A percentile compares a stretch with the other conserved stretches of the same genome.
phyloP scores from a whole-genome alignment of 371 early-diverging fungal species.

The Mortierella sp. region DNA sequence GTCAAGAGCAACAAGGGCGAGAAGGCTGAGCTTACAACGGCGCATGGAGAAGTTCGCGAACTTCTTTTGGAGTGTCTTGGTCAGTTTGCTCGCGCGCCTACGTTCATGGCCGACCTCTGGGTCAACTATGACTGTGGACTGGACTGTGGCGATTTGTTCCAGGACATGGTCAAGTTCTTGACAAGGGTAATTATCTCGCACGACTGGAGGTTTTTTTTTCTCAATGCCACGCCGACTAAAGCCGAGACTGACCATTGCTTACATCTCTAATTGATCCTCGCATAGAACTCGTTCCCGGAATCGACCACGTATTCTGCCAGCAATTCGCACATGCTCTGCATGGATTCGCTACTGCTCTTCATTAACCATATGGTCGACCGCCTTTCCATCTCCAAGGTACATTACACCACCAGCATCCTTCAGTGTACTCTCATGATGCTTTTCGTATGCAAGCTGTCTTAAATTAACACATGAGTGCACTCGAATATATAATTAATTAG shows the following conservation, averaged over 20 bases:
- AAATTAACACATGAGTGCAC: not conserved
- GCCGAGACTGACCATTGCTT: not conserved
- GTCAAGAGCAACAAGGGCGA: conserved; percentile 48
- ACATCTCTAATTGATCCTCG: not conserved
- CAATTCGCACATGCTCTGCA: conserved; percentile 75
- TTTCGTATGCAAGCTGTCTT: not conserved
- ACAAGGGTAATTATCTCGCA: conserved; percentile 63
- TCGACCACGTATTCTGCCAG: conserved; percentile 74
- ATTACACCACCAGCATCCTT: conserved; percentile 16
- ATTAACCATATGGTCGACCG: conserved; percentile 85
- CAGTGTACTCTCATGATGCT: no score
- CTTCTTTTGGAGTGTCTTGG: conserved; percentile 85
- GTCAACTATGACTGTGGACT: conserved; percentile 94
- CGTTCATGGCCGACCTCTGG: conserved; percentile 91
- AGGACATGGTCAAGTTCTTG: conserved; percentile 85
- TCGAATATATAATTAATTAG: not conserved
- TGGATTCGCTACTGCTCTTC: conserved; percentile 86
- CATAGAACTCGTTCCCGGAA: conserved; percentile 74
- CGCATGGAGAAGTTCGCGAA: conserved; percentile 85
- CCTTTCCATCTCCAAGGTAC: conserved; percentile 58
- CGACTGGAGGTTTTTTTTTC: not conserved
- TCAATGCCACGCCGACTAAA: not conserved
- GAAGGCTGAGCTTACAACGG: conserved; percentile 64
- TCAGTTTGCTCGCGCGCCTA: conserved; percentile 77
- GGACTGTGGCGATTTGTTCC: conserved; percentile 86